Base-by-base conservation (phyloP, 345 rosid species). In the Citrus sp. region DNA sequence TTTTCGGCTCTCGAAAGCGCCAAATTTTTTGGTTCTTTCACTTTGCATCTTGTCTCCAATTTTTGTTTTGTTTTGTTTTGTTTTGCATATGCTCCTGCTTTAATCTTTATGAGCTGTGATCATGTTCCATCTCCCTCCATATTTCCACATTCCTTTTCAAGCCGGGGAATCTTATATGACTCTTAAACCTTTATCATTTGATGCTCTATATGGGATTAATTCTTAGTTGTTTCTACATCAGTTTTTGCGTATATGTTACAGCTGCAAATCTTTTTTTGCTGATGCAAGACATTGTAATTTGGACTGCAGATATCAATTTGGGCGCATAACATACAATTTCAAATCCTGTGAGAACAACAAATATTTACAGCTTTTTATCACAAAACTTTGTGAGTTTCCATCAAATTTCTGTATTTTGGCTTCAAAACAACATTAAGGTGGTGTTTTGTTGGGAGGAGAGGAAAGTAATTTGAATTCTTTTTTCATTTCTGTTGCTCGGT, bases 401-500 rank as follows among this genome's bases (percentile, higher is more conserved):
- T 46, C 16, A 12, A 46, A 3, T 46, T 42, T 42, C 1, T 10
- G 1, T 42, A 4, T 12, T 42, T 42, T 42, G 16, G 51, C 4
- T 4, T 12, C 51, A 46, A 0, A 46, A 46, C 51, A 13, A 46
- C 5, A 46, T 46, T 9, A 40, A 3, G 16, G 0, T 3, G 1
- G 4, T 10, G 14, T 10, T 42, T 12, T 3, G 49, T 0, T 42
- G 16, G 49, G 49, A 42, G 16, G 46, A 9, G 13, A 40, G 12
- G 3, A 40, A 40, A 40, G 46, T 40, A 0, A 40, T 40, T 40
- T 42, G 1, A 12, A 42, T 42, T 42, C 0, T 0, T 42, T 42
- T 42, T 42, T 42, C 1, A 42, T 2, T 42, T 42, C 0, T 0
- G 0, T 3, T 42, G 4, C 4, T 12, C 2, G 0, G 3, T 9